Evolutionary conservation across 2,329 filamentous ascomycete species (phyloP).

Genomic region (Fusarium multiceps): DNA sequence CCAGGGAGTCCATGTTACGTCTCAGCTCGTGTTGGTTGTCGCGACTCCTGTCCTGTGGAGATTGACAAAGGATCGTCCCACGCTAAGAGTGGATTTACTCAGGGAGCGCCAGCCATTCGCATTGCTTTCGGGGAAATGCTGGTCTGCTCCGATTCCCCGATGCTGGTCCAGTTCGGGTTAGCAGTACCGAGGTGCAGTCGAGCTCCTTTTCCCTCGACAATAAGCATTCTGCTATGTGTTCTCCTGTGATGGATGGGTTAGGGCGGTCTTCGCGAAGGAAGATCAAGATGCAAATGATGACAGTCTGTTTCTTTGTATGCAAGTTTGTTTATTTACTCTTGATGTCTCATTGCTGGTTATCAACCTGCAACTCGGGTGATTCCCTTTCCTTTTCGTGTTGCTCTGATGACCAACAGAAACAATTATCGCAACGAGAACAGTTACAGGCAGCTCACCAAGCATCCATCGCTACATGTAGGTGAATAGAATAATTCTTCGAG

Average conservation of each 20-base stretch:
- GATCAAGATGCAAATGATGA: too few relatives aligned
- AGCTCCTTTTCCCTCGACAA: background rate
- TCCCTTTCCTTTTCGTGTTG: too few relatives aligned
- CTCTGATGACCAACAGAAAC: too few relatives aligned
- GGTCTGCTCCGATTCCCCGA: background rate
- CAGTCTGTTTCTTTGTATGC: background rate
- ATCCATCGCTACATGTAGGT: too few relatives aligned
- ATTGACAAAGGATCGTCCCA: background rate
- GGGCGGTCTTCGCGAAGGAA: background rate
- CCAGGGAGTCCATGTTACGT: background rate
- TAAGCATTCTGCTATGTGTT: background rate
- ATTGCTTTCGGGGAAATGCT: background rate
- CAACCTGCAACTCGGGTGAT: too few relatives aligned
- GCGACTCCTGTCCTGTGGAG: background rate
- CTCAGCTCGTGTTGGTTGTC: background rate
- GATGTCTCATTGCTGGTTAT: too few relatives aligned
- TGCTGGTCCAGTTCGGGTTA: background rate
- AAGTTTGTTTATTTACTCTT: background rate
- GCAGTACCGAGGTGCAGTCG: background rate
- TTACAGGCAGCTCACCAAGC: too few relatives aligned
- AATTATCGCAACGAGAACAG: fast-evolving
- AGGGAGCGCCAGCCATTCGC: background rate
- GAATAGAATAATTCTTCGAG: too few relatives aligned
- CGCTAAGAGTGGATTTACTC: background rate
- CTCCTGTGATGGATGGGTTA: background rate